Conservation (phyloP, 805 yeast genomes). For the Candida ascalaphidarum region DNA sequence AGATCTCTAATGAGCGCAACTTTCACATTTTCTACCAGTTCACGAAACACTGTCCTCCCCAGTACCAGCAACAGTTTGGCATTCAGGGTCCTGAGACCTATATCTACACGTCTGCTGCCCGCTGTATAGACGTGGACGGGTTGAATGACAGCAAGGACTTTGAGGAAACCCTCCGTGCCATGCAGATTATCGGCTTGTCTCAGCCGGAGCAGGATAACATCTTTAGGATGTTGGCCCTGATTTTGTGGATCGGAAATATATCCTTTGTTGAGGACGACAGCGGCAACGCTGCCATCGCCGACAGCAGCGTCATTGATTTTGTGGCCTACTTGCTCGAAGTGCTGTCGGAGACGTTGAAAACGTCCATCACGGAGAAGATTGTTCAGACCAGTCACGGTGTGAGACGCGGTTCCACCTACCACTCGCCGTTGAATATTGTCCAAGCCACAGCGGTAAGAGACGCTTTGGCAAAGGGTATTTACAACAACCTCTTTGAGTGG, state of each 20-base stretch:
- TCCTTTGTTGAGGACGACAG: constrained; percentile 78
- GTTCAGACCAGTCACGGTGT: constrained; percentile 88
- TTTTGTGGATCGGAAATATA: constrained; percentile 92
- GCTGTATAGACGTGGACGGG: constrained; percentile 79
- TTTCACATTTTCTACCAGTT: constrained; percentile 96
- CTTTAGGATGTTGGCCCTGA: constrained; percentile 74
- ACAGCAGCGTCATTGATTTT: constrained; percentile 85
- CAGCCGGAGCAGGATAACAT: constrained; percentile 85
- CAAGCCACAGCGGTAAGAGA: constrained; percentile 95
- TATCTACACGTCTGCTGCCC: constrained; percentile 77
- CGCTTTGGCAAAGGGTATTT: constrained; percentile 90
- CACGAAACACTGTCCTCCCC: constrained; percentile 82
- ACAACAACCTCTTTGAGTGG: constrained; percentile 92
- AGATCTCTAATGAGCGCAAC: constrained; percentile 84
- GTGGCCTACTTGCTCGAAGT: constrained; percentile 89
- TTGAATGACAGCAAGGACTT: constrained; percentile 79
- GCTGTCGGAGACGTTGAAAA: constrained; percentile 53
- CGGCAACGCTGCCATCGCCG: constrained; percentile 78
- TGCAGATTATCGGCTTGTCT: constrained; percentile 77
- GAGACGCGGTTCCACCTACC: constrained; percentile 87
- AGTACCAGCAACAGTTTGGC: constrained; percentile 77
- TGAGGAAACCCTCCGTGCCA: constrained; percentile 73
- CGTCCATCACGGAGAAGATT: constrained; percentile 68
- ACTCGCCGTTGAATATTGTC: constrained; percentile 82
- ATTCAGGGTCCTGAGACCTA: constrained; percentile 93